Evolutionary conservation across 106 monocot species (phyloP).

Genomic region (Ottelia alismoides): DNA sequence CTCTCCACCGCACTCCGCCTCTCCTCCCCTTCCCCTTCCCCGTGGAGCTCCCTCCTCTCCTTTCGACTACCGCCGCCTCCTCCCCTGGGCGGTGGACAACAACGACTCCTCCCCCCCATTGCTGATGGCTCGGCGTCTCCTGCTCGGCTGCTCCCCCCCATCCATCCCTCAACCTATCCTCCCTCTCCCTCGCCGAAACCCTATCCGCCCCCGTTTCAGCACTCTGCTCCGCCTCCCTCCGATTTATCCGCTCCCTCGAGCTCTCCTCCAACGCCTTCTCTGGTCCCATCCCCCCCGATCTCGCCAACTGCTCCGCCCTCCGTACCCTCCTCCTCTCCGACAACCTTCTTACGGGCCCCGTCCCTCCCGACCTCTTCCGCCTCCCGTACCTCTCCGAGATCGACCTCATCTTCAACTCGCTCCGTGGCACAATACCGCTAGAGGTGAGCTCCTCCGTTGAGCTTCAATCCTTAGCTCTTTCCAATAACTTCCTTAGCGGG

Average conservation of each 20-base stretch:
- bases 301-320: conserved; percentile 10
- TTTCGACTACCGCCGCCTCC: conserved; percentile 24
- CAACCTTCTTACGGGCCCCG: conserved; percentile 21
- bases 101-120: conserved; percentile 11
- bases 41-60: not conserved
- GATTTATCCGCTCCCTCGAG: conserved; percentile 24
- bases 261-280: conserved; percentile 39
- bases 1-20: not conserved
- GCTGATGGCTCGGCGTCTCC: conserved; percentile 34
- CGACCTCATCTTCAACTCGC: conserved; percentile 30
- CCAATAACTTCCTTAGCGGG: conserved; percentile 37
- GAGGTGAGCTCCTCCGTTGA: conserved; percentile 13
- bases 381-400: conserved; percentile 16
- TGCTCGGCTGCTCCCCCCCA: conserved; percentile 17
- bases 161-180: conserved; percentile 27
- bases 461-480: conserved; percentile 25
- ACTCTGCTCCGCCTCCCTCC: conserved; percentile 17
- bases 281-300: conserved; percentile 30
- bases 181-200: not conserved
- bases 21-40: not conserved
- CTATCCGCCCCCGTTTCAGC: conserved; percentile 1
- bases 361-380: conserved; percentile 28
- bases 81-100: conserved; percentile 33
- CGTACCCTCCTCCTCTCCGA: conserved; percentile 7
- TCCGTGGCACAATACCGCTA: conserved; percentile 42